Evolutionary conservation across 495 filamentous ascomycete species (phyloP).

Genomic region (Trichocladium uniseriatum): DNA sequence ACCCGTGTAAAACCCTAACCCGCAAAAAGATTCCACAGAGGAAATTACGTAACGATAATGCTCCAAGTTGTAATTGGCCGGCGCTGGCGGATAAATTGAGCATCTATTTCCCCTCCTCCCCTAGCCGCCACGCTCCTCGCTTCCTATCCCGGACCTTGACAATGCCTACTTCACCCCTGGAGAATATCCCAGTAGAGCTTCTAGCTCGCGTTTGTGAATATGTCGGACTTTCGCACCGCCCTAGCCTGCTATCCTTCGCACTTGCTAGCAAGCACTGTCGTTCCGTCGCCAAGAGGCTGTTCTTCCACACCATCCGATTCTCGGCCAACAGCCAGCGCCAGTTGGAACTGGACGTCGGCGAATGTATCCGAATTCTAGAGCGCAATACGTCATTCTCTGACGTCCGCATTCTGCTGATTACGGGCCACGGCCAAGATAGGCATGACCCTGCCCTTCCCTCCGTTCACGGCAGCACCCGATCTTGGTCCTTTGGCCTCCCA

Average conservation of each 20-base stretch:
- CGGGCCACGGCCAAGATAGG: background rate
- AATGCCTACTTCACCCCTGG: too few relatives aligned
- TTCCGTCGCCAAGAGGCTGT: background rate
- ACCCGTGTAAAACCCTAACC: too few relatives aligned
- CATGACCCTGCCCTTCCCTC: background rate
- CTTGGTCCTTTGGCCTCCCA: background rate
- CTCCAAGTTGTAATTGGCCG: too few relatives aligned
- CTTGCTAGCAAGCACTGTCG: background rate
- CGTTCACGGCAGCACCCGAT: background rate
- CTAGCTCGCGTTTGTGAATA: too few relatives aligned
- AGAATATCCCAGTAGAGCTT: too few relatives aligned
- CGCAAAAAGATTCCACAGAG: too few relatives aligned
- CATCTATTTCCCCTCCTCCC: too few relatives aligned
- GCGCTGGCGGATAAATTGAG: too few relatives aligned
- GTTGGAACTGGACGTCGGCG: background rate
- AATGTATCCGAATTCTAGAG: background rate
- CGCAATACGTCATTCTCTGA: background rate
- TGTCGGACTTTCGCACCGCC: background rate
- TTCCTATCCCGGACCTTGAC: too few relatives aligned
- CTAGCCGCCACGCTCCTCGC: too few relatives aligned
- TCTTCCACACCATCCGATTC: background rate
- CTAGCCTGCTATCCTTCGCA: background rate
- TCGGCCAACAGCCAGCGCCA: background rate
- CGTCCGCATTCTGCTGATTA: background rate
- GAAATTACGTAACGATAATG: too few relatives aligned